phyloP scores from a whole-genome alignment of 1,284 basidiomycete genomes.

The Puccinia hordei region DNA sequence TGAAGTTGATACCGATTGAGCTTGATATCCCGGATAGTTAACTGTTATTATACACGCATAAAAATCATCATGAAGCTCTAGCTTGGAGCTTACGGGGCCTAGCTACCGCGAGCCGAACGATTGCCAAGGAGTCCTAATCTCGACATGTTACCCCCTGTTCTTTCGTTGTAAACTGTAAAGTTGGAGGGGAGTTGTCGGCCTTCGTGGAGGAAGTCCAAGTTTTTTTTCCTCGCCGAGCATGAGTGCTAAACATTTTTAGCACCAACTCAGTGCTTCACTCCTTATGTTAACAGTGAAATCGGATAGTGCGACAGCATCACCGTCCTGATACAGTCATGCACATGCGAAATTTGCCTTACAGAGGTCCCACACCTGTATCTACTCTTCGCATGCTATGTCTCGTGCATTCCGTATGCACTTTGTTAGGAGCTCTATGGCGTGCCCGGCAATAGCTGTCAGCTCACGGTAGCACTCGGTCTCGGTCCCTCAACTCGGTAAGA shows the following conservation, averaged over 20 bases:
- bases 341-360: neutral
- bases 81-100: neutral
- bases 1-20: too few species aligned
- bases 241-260: neutral
- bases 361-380: too few species aligned
- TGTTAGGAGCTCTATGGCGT: too few species aligned
- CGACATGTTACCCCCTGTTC: neutral
- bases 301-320: neutral
- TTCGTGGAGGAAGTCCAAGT: slow-evolving; percentile 20
- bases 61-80: neutral
- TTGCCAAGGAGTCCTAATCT: slow-evolving; percentile 1
- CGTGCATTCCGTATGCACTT: too few species aligned
- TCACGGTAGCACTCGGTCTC: too few species aligned
- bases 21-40: neutral
- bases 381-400: too few species aligned
- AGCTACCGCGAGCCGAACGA: neutral
- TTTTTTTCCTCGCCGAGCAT: slow-evolving; percentile 10
- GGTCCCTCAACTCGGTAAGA: too few species aligned
- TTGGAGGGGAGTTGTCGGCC: neutral
- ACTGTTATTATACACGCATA: neutral
- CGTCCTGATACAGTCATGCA: neutral
- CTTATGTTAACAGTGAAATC: neutral
- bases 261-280: neutral
- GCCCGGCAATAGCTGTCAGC: too few species aligned
- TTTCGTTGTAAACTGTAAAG: neutral